A percentile compares a stretch with the other conserved stretches of the same genome.
These are phyloP conservation scores for Marasmius sp. DNA, from an alignment of 1,284 basidiomycete species.

Conservation along the genomic window DNA sequence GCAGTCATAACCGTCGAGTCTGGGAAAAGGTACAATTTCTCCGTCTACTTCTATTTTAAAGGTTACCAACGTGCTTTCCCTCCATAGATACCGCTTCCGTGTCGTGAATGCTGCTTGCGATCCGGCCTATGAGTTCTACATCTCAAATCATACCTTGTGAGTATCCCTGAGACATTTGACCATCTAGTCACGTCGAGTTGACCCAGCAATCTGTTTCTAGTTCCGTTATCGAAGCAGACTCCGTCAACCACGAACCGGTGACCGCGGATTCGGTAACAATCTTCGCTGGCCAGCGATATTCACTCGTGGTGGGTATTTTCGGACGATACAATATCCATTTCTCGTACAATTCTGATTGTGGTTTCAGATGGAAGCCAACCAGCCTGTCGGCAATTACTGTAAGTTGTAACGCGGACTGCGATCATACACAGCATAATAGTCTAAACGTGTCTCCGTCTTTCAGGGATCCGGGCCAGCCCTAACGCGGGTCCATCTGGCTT, in stretches of 20 bases:
- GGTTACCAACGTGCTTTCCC: not conserved
- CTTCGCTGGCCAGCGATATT: slow-evolving; percentile 33
- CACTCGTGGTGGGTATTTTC: slow-evolving; percentile 29
- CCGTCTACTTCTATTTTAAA: not conserved
- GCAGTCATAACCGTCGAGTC: slow-evolving; percentile 30
- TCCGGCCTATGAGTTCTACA: slow-evolving; percentile 31
- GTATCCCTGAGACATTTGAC: slow-evolving; percentile 13
- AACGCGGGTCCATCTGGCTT: slow-evolving; percentile 20
- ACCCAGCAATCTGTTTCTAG: not conserved
- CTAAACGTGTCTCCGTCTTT: not conserved
- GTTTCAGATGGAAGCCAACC: slow-evolving; percentile 27
- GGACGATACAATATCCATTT: not conserved
- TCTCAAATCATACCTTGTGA: slow-evolving; percentile 29
- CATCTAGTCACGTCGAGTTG: not conserved
- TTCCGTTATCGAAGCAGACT: slow-evolving; percentile 19
- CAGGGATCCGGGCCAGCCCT: slow-evolving; percentile 27
- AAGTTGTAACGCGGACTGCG: not conserved
- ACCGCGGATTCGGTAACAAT: slow-evolving; percentile 17
- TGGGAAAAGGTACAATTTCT: slow-evolving; percentile 9
- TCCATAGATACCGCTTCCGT: slow-evolving; percentile 32
- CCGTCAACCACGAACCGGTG: slow-evolving; percentile 9
- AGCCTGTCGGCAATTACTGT: slow-evolving; percentile 36
- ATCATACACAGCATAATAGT: not conserved
- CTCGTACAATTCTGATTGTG: not conserved
- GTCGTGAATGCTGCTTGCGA: slow-evolving; percentile 49